Conservation (phyloP, 495 filamentous ascomycete genomes). For the Podospora comata region DNA sequence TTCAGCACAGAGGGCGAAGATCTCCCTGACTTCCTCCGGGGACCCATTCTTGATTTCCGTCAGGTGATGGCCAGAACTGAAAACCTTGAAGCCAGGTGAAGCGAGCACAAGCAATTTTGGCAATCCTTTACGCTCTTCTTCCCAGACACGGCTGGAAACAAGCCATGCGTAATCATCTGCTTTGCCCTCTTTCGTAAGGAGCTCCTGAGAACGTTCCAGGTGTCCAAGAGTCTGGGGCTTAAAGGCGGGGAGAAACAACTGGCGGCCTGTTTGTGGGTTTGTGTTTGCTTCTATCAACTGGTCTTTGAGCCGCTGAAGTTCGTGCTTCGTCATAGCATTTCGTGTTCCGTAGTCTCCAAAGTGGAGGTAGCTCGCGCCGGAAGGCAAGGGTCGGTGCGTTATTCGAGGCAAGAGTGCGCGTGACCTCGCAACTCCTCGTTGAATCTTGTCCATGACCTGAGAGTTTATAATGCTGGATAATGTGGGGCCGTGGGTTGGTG, state of each 20-base stretch:
- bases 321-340: neutral
- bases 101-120: constrained; percentile 29
- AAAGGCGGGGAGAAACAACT: constrained; percentile 29
- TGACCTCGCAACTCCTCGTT: too few relatives aligned
- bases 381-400: neutral
- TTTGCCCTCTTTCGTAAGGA: neutral
- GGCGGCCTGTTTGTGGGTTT: constrained; percentile 11
- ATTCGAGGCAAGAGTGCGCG: neutral
- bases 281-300: constrained; percentile 29
- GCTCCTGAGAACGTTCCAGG: neutral
- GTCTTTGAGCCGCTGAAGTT: constrained; percentile 11
- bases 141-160: constrained; percentile 21
- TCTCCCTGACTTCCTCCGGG: constrained; percentile 14
- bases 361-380: neutral
- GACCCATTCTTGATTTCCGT: constrained; percentile 16
- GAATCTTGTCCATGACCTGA: neutral
- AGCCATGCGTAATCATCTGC: constrained; percentile 24
- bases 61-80: constrained; percentile 31
- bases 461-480: neutral
- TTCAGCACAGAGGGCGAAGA: constrained; percentile 27
- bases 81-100: constrained; percentile 22
- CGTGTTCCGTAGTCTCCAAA: neutral
- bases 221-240: constrained; percentile 16
- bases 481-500: neutral
- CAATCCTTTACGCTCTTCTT: constrained; percentile 9